Conservation (phyloP, 140 eudicot genomes). For the Erigeron philadelphicus region DNA sequence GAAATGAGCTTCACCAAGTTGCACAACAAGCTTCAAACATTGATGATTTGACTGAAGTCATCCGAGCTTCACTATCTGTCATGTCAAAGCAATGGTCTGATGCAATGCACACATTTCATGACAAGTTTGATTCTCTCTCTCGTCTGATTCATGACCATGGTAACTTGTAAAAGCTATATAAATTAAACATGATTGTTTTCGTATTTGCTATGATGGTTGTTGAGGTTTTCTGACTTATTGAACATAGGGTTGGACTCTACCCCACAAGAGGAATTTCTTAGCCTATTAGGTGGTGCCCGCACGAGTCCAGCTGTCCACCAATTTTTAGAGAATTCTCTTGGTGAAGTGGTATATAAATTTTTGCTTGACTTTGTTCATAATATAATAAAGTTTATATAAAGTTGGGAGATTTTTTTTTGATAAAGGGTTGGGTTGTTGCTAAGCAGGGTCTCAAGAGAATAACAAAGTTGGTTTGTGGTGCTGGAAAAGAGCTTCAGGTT, state of each 20-base stretch:
- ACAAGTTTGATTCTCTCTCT: conserved; percentile 66
- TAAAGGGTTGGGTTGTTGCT: conserved; percentile 21
- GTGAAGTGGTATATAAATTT: conserved; percentile 68
- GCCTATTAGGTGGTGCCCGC: conserved; percentile 93
- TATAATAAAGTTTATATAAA: conserved; percentile 6
- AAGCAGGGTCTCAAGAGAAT: conserved; percentile 89
- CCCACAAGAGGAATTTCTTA: conserved; percentile 93
- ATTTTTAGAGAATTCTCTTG: conserved; percentile 80
- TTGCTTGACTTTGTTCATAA: conserved; percentile 7
- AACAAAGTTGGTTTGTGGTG: conserved; percentile 65
- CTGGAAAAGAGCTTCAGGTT: conserved; percentile 91
- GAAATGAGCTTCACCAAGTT: conserved; percentile 94
- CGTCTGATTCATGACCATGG: conserved; percentile 78
- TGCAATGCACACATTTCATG: conserved; percentile 77
- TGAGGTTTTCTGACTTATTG: conserved; percentile 22
- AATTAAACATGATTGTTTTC: not conserved
- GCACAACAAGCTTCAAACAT: conserved; percentile 94
- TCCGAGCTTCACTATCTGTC: conserved; percentile 66
- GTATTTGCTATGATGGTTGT: conserved; percentile 5
- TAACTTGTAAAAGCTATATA: conserved; percentile 28
- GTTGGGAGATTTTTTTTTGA: conserved; percentile 6
- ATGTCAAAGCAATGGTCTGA: conserved; percentile 97
- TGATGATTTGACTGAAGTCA: conserved; percentile 80
- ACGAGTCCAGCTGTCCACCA: conserved; percentile 97
- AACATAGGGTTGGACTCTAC: conserved; percentile 77